Conservation (phyloP, 192 early-diverging fungal genomes). For the Jimgerdemannia lactiflua region DNA sequence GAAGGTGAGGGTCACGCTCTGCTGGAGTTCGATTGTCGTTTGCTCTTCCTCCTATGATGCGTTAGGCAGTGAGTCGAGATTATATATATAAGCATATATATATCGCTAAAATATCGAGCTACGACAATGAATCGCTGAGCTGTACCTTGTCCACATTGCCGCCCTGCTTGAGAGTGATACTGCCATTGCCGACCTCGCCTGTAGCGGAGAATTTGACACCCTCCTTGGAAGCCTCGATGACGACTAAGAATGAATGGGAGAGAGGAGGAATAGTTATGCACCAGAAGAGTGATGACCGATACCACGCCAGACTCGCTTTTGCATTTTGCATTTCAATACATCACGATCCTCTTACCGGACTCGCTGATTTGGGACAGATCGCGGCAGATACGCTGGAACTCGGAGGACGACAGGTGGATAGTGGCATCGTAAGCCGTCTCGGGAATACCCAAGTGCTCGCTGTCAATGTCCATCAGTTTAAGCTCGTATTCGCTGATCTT, state of each 20-base stretch:
- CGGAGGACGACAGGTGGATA: constrained; percentile 82
- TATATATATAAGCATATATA: not conserved
- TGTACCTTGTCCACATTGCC: constrained; percentile 71
- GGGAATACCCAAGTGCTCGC: constrained; percentile 93
- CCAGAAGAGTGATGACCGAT: not conserved
- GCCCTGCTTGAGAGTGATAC: constrained; percentile 73
- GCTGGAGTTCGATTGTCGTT: constrained; percentile 78
- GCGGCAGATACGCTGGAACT: constrained; percentile 91
- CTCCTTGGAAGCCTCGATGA: constrained; percentile 90
- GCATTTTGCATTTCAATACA: constrained; percentile 49
- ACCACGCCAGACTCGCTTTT: not conserved
- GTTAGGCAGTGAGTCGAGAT: not conserved
- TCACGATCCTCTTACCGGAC: constrained; percentile 47
- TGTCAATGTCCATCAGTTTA: constrained; percentile 99
- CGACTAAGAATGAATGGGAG: constrained; percentile 42
- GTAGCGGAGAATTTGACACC: constrained; percentile 85
- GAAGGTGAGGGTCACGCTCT: constrained; percentile 82
- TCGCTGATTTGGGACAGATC: constrained; percentile 68
- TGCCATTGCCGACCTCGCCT: constrained; percentile 89
- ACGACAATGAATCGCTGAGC: not conserved
- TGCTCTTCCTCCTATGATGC: constrained; percentile 32
- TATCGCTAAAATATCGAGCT: not conserved
- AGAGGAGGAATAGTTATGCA: constrained; percentile 2
- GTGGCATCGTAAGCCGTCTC: constrained; percentile 92
- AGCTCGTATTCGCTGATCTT: constrained; percentile 89